These are phyloP conservation scores for Verticillium zaregamsianum DNA, from an alignment of 2,329 filamentous ascomycete species.

Conservation along the genomic window DNA sequence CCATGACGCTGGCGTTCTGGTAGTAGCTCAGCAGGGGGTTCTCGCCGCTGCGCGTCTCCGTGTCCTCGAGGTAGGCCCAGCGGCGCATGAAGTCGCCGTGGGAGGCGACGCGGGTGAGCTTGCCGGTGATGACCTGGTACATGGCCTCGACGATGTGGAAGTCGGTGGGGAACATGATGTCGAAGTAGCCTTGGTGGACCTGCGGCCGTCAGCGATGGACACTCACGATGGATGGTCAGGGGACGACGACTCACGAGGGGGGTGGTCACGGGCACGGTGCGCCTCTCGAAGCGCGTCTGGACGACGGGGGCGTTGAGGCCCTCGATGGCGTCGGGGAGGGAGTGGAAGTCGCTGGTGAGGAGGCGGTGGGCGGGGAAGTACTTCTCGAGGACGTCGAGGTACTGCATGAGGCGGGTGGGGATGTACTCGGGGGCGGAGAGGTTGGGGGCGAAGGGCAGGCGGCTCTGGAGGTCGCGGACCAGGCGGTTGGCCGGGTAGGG, in stretches of 20 bases:
- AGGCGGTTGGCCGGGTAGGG: conserved; percentile 52
- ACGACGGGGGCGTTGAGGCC: conserved; percentile 93
- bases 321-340: conserved; percentile 73
- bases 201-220: conserved; percentile 28
- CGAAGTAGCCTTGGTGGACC: conserved; percentile 98
- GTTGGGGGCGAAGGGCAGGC: conserved; percentile 69
- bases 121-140: conserved; percentile 89
- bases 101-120: conserved; percentile 76
- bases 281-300: conserved; percentile 84
- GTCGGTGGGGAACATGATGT: conserved; percentile 97
- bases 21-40: conserved; percentile 93
- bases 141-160: conserved; percentile 87
- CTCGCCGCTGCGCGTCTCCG: conserved; percentile 83
- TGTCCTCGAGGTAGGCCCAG: conserved; percentile 90
- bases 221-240: no score
- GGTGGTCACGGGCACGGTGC: conserved; percentile 84
- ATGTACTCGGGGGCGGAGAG: conserved; percentile 87
- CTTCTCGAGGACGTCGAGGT: conserved; percentile 84
- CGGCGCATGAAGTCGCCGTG: conserved; percentile 88
- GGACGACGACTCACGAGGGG: conserved; percentile 64
- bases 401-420: conserved; percentile 90
- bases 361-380: conserved; percentile 90
- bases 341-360: conserved; percentile 86
- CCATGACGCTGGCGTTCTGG: conserved; percentile 89
- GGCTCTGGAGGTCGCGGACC: conserved; percentile 57